These are phyloP conservation scores for Vitis amurensis DNA, from an alignment of 164 flowering plant species.

Conservation along the genomic window DNA sequence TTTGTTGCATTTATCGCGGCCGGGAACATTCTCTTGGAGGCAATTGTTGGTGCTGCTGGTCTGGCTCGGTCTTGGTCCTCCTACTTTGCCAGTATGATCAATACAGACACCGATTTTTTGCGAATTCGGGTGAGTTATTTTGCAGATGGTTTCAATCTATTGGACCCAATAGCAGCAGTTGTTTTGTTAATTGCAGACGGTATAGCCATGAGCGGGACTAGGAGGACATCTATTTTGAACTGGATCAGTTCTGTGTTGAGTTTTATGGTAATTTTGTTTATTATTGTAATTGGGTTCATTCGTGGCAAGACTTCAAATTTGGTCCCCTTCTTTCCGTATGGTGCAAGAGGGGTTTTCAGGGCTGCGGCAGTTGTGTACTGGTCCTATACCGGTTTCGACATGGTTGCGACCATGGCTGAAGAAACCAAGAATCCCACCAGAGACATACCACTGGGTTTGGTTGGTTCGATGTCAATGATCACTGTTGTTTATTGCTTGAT, in stretches of 20 bases:
- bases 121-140: constrained; percentile 32
- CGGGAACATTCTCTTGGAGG: constrained; percentile 72
- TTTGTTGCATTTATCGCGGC: constrained; percentile 77
- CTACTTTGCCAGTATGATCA: constrained; percentile 65
- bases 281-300: constrained; percentile 51
- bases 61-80: constrained; percentile 76
- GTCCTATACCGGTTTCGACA: constrained; percentile 65
- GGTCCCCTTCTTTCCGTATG: constrained; percentile 43
- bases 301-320: constrained; percentile 43
- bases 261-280: constrained; percentile 40
- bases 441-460: constrained; percentile 69
- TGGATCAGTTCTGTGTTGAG: constrained; percentile 49
- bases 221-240: constrained; percentile 59
- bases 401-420: constrained; percentile 64
- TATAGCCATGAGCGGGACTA: constrained; percentile 39
- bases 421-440: constrained; percentile 63
- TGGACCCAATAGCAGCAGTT: constrained; percentile 62
- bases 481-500: constrained; percentile 42
- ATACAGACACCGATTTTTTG: constrained; percentile 38
- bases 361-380: constrained; percentile 68
- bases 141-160: constrained; percentile 37
- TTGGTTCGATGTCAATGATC: constrained; percentile 59
- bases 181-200: constrained; percentile 27
- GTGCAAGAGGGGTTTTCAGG: constrained; percentile 50
- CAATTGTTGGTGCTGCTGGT: constrained; percentile 53